These are phyloP conservation scores for Stevia rebaudiana DNA, from an alignment of 140 eudicot species.

Conservation along the genomic window DNA sequence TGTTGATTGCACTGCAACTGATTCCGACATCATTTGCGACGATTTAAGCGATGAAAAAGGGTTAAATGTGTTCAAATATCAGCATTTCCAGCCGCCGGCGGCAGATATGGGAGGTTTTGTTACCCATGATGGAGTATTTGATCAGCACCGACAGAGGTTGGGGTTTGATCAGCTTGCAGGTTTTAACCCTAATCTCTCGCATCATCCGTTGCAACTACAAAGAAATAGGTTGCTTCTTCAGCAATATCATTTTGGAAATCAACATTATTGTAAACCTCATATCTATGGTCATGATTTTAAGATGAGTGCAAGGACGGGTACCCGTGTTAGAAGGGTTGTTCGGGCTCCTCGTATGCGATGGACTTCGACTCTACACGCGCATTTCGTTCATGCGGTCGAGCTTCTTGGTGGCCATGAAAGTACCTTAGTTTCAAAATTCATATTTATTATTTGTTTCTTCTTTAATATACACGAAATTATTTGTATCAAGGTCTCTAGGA, in stretches of 20 bases:
- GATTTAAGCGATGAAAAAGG: slow-evolving; percentile 63
- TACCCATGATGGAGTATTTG: slow-evolving; percentile 16
- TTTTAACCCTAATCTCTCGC: slow-evolving; percentile 5
- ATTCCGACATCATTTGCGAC: slow-evolving; percentile 61
- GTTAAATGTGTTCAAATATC: slow-evolving; percentile 15
- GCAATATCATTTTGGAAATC: slow-evolving; percentile 24
- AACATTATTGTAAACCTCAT: slow-evolving; percentile 43
- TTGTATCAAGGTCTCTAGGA: too few relatives aligned
- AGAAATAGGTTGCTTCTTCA: slow-evolving; percentile 23
- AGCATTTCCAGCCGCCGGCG: background rate
- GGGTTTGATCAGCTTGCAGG: slow-evolving; percentile 39
- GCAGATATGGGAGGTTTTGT: slow-evolving; percentile 12
- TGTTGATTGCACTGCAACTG: slow-evolving; percentile 25
- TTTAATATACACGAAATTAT: too few relatives aligned
- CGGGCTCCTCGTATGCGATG: slow-evolving; percentile 95
- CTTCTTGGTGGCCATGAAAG: slow-evolving; percentile 96
- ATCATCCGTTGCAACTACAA: slow-evolving; percentile 23
- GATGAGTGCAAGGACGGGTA: slow-evolving; percentile 47
- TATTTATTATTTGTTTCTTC: too few relatives aligned
- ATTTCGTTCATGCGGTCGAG: slow-evolving; percentile 89
- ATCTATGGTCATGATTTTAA: slow-evolving; percentile 50
- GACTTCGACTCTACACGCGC: slow-evolving; percentile 92
- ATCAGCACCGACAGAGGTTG: slow-evolving; percentile 38
- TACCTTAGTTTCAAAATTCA: slow-evolving; percentile 28
- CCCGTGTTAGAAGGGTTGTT: slow-evolving; percentile 54